Base-by-base conservation (phyloP, 2,329 filamentous ascomycete genomes). In the Fusarium sambucinum region DNA sequence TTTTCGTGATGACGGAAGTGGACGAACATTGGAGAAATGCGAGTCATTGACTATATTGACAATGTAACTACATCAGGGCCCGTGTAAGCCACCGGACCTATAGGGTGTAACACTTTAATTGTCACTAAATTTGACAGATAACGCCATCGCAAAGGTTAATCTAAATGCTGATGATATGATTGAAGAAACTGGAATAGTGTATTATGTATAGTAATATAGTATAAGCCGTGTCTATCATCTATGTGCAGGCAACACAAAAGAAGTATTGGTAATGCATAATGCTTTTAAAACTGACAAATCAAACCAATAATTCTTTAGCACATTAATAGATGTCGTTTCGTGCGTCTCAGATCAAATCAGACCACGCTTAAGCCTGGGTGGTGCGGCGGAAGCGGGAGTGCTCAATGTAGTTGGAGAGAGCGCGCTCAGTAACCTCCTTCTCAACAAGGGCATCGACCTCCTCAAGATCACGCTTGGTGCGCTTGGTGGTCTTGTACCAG, bases 401-500 rank as follows among this genome's bases (percentile, higher is more conserved):
- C 60, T 65, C 61, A n/a, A 65, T 42, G 41, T 53, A 64, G 41
- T 54, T 23, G 19, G 45, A 37, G 37, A 64, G 16, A 17, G 61
- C 57, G 17, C 61, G 61, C 61, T 64, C 61, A 30, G 56, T 38
- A 25, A 59, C 41, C 12, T 38, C 37, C 42, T 63, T 35, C 35
- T 63, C 59, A 16, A 48, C 59, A 53, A 30, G 25, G 10, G 29
- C 30, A 13, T 64, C 52, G 5, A 25, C 17, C 54, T 33, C 45
- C 45, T 64, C 60, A 9, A 63, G 23, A 27, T 65, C 61, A 44
- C 61, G 61, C 60, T 64, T 64, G 46, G 61, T 65, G 19, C 61
- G 61, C 53, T 59, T 64, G 21, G 64, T 55, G n/a, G 55, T 52
- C 64, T 56, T 64, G 53, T 64, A 64, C 61, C 61, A 64, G 61